Percentiles rank a stretch among this genome's conserved stretches.
These are phyloP conservation scores for Amauroascus verrucosus DNA, from an alignment of 2,329 filamentous ascomycete species.

Conservation along the genomic window DNA sequence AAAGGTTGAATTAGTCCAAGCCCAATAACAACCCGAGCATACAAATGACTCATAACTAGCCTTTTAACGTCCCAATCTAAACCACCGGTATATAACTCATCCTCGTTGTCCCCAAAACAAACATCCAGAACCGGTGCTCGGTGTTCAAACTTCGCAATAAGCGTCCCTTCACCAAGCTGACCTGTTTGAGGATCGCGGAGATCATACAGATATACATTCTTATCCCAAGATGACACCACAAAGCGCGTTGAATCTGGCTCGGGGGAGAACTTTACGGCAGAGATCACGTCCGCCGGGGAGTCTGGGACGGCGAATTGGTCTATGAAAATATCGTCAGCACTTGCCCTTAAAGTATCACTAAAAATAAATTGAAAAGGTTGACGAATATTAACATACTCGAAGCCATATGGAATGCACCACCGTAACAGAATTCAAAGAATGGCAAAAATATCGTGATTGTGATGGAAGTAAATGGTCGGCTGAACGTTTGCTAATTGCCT, in stretches of 20 bases:
- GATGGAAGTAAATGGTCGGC: neutral
- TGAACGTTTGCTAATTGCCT: neutral
- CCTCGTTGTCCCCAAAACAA: constrained; percentile 74
- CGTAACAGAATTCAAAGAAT: neutral
- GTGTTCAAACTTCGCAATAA: constrained; percentile 67
- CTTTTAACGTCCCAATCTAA: constrained; percentile 77
- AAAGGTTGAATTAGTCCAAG: neutral
- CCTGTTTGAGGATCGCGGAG: constrained; percentile 43
- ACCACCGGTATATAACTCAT: constrained; percentile 75
- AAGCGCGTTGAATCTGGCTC: constrained; percentile 62
- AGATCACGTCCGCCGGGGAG: constrained; percentile 78
- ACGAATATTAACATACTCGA: constrained; percentile 13
- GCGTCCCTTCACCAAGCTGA: constrained; percentile 49
- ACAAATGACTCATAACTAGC: constrained; percentile 37
- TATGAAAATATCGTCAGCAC: constrained; percentile 16
- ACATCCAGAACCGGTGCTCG: constrained; percentile 80
- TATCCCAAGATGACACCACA: constrained; percentile 92
- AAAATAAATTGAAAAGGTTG: neutral
- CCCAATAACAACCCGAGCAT: neutral
- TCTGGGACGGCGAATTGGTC: constrained; percentile 73
- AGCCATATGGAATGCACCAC: constrained; percentile 6
- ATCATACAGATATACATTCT: constrained; percentile 82
- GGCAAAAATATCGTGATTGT: neutral
- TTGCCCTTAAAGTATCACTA: neutral
- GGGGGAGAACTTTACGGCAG: constrained; percentile 75